Base-by-base conservation (phyloP, 495 filamentous ascomycete genomes). In the Aspergillus baeticus region DNA sequence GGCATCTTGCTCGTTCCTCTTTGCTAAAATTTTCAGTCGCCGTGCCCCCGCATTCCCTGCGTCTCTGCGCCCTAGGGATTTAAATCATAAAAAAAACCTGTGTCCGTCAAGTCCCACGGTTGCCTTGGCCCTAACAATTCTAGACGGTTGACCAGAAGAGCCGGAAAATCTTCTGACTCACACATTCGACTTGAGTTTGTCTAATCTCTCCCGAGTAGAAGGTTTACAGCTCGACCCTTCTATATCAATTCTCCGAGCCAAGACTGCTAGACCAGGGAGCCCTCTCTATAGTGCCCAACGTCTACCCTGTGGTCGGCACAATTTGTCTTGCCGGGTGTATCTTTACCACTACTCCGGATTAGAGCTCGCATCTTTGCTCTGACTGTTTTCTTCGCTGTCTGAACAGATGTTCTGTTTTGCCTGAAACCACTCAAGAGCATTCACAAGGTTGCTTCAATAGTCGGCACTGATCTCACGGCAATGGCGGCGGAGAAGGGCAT, bases 161-260 rank as follows among this genome's bases (percentile, higher is more conserved):
- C 20, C 47, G 47, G 20, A 15, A 22, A 38, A 38, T 38, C 34
- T 37, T 50, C 20, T 50, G 47, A 50, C 15, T 50, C 47, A 50
- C 13, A 50, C 34, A 23, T 2, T 38, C 20, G 34, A 38, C 20
- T 26, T 34, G 47, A 4, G 5, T 1, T 3, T 35, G 5, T 38
- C 8, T 38, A 18, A 50, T 3, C 7, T 38, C 20, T 7, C 10
- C 8, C 17, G 10, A 2, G 33, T 10, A n/a, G 34, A 26, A 50
- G 34, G 4, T 38, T 15, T 1, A 50, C 10, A 20, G 34, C 10
- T 14, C 37, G 18, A 38, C 15, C 10, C 10, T 36, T 50, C 47
- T 37, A 34, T 34, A 21, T 3, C 15, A 26, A 26, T 50, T 38
- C 10, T 26, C 47, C 34, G 20, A 17, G 14, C 13, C 15, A 50